A percentile compares a stretch with the other conserved stretches of the same genome.
Conservation (phyloP, 176 grass and related monocot genomes). For the Raddia distichophylla region DNA sequence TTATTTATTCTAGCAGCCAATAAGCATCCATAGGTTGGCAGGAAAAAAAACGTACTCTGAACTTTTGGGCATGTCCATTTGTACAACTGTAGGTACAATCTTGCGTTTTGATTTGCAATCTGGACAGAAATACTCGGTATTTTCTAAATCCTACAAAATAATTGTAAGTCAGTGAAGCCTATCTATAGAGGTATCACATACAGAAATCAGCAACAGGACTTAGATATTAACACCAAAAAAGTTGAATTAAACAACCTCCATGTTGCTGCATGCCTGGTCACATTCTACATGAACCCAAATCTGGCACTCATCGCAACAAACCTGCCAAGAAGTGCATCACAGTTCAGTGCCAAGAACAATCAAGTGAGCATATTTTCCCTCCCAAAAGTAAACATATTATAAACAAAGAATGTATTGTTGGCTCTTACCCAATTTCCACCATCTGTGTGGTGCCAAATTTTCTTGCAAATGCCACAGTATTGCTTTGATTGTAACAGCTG, state of each 20-base stretch:
- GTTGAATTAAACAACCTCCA: slow-evolving; percentile 59
- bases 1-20: slow-evolving; percentile 31
- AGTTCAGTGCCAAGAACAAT: slow-evolving; percentile 12
- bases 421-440: slow-evolving; percentile 87
- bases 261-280: slow-evolving; percentile 58
- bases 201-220: slow-evolving; percentile 4
- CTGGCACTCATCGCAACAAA: slow-evolving; percentile 88
- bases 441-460: slow-evolving; percentile 97
- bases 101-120: slow-evolving; percentile 78
- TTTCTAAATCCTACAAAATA: slow-evolving; percentile 76
- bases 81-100: slow-evolving; percentile 19
- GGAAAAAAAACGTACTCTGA: slow-evolving; percentile 54
- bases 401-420: neutral
- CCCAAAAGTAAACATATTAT: slow-evolving; percentile 25
- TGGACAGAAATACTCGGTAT: slow-evolving; percentile 83
- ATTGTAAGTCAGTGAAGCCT: slow-evolving; percentile 21
- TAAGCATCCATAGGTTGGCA: neutral
- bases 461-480: slow-evolving; percentile 96
- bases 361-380: neutral
- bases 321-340: slow-evolving; percentile 45
- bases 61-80: slow-evolving; percentile 23
- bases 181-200: slow-evolving; percentile 19
- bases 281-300: slow-evolving; percentile 98
- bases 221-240: slow-evolving; percentile 36
- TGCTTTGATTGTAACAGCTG: slow-evolving; percentile 90